Base-by-base conservation (phyloP, 2,329 filamentous ascomycete species). In the Neofusicoccum parvum region DNA sequence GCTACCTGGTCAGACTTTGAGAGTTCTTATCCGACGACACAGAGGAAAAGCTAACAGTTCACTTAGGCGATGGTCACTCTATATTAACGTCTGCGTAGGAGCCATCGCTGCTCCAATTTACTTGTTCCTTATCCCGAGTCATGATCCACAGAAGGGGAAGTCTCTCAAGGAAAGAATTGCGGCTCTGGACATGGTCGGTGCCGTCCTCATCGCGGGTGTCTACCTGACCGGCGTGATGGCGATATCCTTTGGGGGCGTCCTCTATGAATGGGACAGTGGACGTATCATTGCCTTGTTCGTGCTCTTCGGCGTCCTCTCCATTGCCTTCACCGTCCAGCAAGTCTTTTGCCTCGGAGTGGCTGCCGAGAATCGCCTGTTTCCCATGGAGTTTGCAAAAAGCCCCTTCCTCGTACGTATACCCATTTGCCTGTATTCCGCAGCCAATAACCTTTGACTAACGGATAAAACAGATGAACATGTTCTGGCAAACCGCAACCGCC, bases 241-340 rank as follows among this genome's bases (percentile, higher is more conserved):
- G 1, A 77, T 86, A 64, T 79, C 77, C 54, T 84, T 86, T 50
- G 85, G 81, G 5, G 85, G 85, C 1, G 72, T 74, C 1, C 39
- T 79, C 7, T 87, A 80, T 54, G 68, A 76, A 0, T 88, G 85
- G 85, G 70, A 74, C 50, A 78, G 75, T 3, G 77, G 76, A 0
- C 71, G 76, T 0, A 77, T 80, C 20, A 84, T 87, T 56, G 77
- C 76, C 0, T 74, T 82, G 4, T 85, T 84, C 70, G 75, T 82
- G 17, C 70, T 83, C 1, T 82, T 80, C n/a, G 82, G 75, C 0
- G 72, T 83, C 0, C 69, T 82, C 0, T 73, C 81, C 43, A 71
- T 82, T 39, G 11, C 14, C 6, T 39, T 12, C 37, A 4, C 14
- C 37, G 6, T 39, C 6, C 37, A 39, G 9, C 37, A 39, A 15